Evolutionary conservation across 2,329 filamentous ascomycete genomes (phyloP).

Genomic region (Ceratocystis ficicola): DNA sequence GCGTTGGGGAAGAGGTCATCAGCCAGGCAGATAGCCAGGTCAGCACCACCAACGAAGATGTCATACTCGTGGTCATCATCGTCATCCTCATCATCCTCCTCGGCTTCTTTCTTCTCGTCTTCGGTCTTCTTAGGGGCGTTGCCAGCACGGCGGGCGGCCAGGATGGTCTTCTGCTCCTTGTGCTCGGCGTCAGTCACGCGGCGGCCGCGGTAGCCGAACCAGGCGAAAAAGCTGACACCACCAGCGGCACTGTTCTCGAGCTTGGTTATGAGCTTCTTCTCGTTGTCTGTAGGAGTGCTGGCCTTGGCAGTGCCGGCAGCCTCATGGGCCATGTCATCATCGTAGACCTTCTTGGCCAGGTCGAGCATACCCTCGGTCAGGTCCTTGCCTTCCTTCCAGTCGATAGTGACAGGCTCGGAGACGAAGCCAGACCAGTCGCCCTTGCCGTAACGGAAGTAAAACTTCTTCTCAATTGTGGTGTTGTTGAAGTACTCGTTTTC

Average conservation of each 20-base stretch:
- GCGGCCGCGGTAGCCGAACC: constrained; percentile 68
- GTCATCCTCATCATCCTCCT: constrained; percentile 50
- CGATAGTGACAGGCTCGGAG: constrained; percentile 76
- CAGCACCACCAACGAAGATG: constrained; percentile 78
- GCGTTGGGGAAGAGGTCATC: constrained; percentile 85
- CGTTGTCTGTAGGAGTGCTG: constrained; percentile 35
- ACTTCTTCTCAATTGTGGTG: constrained; percentile 73
- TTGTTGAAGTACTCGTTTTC: constrained; percentile 76
- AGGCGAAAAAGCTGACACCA: constrained; percentile 71
- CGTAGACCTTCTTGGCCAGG: constrained; percentile 56
- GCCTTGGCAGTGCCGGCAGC: constrained; percentile 29
- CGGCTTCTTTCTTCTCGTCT: constrained; percentile 40
- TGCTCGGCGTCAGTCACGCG: constrained; percentile 63
- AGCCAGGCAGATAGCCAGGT: constrained; percentile 64
- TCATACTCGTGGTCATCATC: constrained; percentile 59
- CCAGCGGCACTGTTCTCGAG: constrained; percentile 50
- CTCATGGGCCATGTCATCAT: constrained; percentile 44
- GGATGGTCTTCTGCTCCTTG: constrained; percentile 42
- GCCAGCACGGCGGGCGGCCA: constrained; percentile 40
- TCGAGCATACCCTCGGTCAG: constrained; percentile 68
- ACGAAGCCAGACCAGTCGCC: constrained; percentile 64
- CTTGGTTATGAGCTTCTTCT: constrained; percentile 42
- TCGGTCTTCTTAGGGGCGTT: constrained; percentile 34
- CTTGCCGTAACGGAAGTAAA: constrained; percentile 64
- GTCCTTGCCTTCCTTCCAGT: constrained; percentile 79